Percentiles rank a stretch among this genome's conserved stretches.
phyloP scores from a whole-genome alignment of 805 yeast species.

The Sugiyamaella americana region DNA sequence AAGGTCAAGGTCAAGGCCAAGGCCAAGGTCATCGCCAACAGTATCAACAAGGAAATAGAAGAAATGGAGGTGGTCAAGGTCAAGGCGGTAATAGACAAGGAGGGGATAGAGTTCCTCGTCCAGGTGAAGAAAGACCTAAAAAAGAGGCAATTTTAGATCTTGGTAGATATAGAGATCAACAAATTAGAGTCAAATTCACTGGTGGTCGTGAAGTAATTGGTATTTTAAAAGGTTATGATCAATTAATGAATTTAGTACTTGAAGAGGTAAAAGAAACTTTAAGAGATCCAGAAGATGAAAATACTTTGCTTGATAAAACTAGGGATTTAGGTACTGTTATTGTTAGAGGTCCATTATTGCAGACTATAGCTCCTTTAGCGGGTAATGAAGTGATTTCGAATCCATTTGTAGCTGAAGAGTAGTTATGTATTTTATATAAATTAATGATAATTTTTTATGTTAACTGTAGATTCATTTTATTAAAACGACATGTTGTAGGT shows the following conservation, averaged over 20 bases:
- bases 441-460: too few species aligned
- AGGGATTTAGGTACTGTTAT: constrained; percentile 74
- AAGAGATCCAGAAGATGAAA: constrained; percentile 61
- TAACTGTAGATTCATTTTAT: too few species aligned
- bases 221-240: constrained; percentile 83
- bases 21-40: constrained; percentile 7
- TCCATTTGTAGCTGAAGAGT: constrained; percentile 42
- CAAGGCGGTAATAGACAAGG: constrained; percentile 17
- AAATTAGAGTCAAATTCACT: constrained; percentile 68
- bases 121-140: constrained; percentile 48
- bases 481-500: too few species aligned
- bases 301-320: constrained; percentile 47
- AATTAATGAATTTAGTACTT: constrained; percentile 77
- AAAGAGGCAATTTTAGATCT: constrained; percentile 85
- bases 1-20: constrained; percentile 10
- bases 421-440: not conserved
- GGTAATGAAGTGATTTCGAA: constrained; percentile 67
- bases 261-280: constrained; percentile 60
- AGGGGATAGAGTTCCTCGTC: constrained; percentile 15
- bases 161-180: constrained; percentile 64
- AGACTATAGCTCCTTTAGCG: constrained; percentile 62
- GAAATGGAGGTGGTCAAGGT: constrained; percentile 15
- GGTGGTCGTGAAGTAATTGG: constrained; percentile 88
- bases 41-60: constrained; percentile 4
- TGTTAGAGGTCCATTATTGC: constrained; percentile 75